Conservation (phyloP, 441 rosid genomes). For the Brassica balearica region DNA sequence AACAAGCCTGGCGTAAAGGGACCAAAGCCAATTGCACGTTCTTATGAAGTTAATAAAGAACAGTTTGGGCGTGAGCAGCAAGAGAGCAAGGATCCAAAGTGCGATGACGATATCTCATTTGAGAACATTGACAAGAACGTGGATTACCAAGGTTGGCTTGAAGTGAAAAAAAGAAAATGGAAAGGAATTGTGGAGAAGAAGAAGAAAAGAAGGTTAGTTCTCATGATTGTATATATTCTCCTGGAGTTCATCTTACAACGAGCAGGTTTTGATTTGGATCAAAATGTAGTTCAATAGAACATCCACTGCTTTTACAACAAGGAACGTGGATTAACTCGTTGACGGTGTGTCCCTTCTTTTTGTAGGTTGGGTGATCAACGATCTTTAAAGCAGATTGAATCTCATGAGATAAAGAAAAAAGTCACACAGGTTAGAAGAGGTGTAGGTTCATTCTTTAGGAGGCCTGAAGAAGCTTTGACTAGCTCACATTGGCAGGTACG, state of each 20-base stretch:
- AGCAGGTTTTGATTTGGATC: slow-evolving; percentile 25
- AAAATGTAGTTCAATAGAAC: slow-evolving; percentile 22
- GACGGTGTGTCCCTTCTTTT: slow-evolving; percentile 39
- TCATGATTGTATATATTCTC: slow-evolving; percentile 1
- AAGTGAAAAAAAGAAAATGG: slow-evolving; percentile 93
- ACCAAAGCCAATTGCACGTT: slow-evolving; percentile 78
- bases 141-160: slow-evolving; percentile 99
- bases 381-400: slow-evolving; percentile 49
- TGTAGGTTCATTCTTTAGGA: slow-evolving; percentile 85
- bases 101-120: slow-evolving; percentile 40
- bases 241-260: slow-evolving; percentile 19
- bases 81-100: slow-evolving; percentile 46
- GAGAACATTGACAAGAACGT: slow-evolving; percentile 73
- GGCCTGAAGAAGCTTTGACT: slow-evolving; percentile 84
- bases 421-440: slow-evolving; percentile 59
- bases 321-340: slow-evolving; percentile 12
- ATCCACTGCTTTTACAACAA: slow-evolving; percentile 22
- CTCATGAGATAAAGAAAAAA: slow-evolving; percentile 48
- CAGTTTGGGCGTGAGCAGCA: slow-evolving; percentile 41
- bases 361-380: slow-evolving; percentile 69
- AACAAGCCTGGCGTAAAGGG: slow-evolving; percentile 51
- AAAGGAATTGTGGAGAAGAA: slow-evolving; percentile 64
- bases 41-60: slow-evolving; percentile 57
- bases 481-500: slow-evolving; percentile 90
- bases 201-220: slow-evolving; percentile 79